phyloP scores from a whole-genome alignment of 2,329 filamentous ascomycete genomes.

The Lasiodiplodia hormozganensis region DNA sequence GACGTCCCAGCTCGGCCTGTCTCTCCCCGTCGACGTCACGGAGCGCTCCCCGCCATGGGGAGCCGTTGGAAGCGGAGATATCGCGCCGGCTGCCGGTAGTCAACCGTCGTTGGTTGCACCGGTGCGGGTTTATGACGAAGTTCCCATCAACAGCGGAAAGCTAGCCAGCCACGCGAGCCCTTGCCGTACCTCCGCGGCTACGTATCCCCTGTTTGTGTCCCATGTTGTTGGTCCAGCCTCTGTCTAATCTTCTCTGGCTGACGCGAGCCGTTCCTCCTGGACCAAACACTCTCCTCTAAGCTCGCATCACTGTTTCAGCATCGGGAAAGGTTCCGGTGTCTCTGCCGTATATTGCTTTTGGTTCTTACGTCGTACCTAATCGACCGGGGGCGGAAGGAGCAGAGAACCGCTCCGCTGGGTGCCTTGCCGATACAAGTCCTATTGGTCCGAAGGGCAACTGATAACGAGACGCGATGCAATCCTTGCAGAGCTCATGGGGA shows the following conservation, averaged over 20 bases:
- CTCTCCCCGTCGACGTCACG: background rate
- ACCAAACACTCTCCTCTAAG: background rate
- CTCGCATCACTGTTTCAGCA: background rate
- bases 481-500: background rate
- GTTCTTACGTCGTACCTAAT: background rate
- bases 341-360: background rate
- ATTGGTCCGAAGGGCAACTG: background rate
- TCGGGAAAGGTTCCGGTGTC: background rate
- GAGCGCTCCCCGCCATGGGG: conserved; percentile 14
- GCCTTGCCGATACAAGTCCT: background rate
- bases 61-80: background rate
- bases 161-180: background rate
- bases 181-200: background rate
- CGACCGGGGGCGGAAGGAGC: conserved; percentile 1
- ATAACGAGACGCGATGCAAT: background rate
- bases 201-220: background rate
- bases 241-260: background rate
- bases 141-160: background rate
- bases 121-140: background rate
- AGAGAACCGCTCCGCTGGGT: conserved; percentile 3
- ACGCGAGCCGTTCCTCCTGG: background rate
- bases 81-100: background rate
- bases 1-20: background rate
- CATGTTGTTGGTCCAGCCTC: background rate
- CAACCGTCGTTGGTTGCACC: background rate